These are phyloP conservation scores for Aspergillus jensenii DNA, from an alignment of 2,329 filamentous ascomycete species.

Conservation along the genomic window DNA sequence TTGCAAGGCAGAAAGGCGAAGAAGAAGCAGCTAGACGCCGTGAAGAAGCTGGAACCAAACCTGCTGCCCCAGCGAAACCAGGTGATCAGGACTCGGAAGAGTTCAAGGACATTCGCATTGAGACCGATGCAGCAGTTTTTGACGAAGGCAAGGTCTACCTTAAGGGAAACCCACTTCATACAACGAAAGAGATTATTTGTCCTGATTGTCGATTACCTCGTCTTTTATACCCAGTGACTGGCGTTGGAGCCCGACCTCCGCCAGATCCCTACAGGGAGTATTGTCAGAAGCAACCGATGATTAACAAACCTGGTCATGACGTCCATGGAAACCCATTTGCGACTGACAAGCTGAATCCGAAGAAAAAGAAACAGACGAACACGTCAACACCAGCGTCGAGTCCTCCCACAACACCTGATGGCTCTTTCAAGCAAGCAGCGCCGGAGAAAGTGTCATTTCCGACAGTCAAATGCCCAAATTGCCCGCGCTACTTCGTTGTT, in stretches of 20 bases:
- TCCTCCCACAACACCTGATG: conserved; percentile 34
- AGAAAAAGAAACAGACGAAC: conserved; percentile 39
- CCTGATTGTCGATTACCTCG: conserved; percentile 61
- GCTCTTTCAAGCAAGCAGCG: conserved; percentile 31
- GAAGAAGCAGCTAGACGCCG: conserved; percentile 34
- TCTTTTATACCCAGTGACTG: conserved; percentile 57
- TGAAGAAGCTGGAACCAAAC: conserved; percentile 32
- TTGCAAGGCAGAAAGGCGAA: conserved; percentile 46
- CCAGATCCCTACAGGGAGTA: conserved; percentile 56
- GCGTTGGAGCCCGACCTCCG: conserved; percentile 48
- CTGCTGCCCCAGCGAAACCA: conserved; percentile 32
- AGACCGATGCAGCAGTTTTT: conserved; percentile 54
- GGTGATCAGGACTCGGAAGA: conserved; percentile 36
- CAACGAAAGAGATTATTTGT: conserved; percentile 60
- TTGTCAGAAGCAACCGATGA: conserved; percentile 60
- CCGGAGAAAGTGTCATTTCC: conserved; percentile 38
- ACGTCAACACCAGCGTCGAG: conserved; percentile 35
- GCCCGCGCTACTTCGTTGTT: conserved; percentile 61
- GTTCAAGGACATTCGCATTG: conserved; percentile 38
- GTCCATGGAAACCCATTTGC: conserved; percentile 57
- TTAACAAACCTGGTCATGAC: conserved; percentile 58
- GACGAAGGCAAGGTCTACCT: conserved; percentile 55
- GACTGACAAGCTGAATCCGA: conserved; percentile 48
- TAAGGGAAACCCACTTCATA: conserved; percentile 59
- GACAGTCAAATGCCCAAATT: conserved; percentile 56